A percentile compares a stretch with the other conserved stretches of the same genome.
Evolutionary conservation across 768 basidiomycete species (phyloP).

Genomic region (Gymnopilus junonius): DNA sequence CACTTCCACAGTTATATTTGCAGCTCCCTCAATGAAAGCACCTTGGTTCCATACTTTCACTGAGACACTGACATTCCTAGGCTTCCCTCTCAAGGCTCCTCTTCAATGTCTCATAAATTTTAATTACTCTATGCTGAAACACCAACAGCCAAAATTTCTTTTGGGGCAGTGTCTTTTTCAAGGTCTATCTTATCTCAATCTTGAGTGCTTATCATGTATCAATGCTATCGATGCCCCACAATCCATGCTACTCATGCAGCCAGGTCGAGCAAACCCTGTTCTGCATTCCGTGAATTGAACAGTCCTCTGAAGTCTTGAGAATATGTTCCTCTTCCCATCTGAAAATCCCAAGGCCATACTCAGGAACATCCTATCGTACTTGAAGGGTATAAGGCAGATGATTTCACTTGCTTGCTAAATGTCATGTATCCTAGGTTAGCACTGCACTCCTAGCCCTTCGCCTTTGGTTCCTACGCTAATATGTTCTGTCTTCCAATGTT

Average conservation of each 20-base stretch:
- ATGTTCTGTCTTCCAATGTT: not conserved
- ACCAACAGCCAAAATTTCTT: not conserved
- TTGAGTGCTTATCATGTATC: not conserved
- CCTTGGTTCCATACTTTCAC: no score
- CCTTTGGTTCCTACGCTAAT: not conserved
- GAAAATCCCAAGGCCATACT: not conserved
- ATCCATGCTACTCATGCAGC: not conserved
- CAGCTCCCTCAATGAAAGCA: no score
- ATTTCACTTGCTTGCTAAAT: slow-evolving; percentile 10
- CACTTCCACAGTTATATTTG: no score
- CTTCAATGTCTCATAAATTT: no score
- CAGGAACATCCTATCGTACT: slow-evolving; percentile 12
- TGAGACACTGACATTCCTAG: no score
- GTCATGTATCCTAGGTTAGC: slow-evolving; percentile 17
- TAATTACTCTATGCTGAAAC: no score
- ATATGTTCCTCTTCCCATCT: slow-evolving; percentile 9
- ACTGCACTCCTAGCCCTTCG: no score
- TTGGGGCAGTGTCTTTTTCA: slow-evolving; percentile 7
- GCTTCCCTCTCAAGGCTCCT: no score
- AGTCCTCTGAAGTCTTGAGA: slow-evolving; percentile 13
- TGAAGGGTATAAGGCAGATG: slow-evolving; percentile 9
- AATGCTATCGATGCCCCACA: not conserved
- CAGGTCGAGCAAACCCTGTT: slow-evolving; percentile 10
- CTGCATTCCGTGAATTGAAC: slow-evolving; percentile 4
- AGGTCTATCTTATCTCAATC: not conserved